Base-by-base conservation (phyloP, 495 filamentous ascomycete species). In the Friedmanniomyces simplex region DNA sequence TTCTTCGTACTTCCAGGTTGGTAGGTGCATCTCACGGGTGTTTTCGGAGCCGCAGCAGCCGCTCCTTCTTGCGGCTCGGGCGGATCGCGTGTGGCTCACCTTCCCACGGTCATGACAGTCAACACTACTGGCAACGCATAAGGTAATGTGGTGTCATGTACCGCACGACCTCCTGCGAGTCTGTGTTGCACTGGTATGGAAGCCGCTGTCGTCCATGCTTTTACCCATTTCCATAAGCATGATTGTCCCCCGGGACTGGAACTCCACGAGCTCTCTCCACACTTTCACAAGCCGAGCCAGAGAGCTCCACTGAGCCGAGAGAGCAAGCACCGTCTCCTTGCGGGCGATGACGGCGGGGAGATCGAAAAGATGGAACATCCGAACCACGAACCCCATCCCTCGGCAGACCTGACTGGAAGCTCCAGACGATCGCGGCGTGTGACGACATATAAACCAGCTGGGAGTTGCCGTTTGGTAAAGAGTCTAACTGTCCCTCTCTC, bases 231-330 rank as follows among this genome's bases (percentile, higher is more conserved):
- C n/a, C n/a, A n/a, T n/a, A n/a, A n/a, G n/a, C n/a, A n/a, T n/a
- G n/a, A n/a, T n/a, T n/a, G n/a, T n/a, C n/a, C 34, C 8, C 8
- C 14, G 43, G 6, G 43, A 47, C 21, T 14, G 6, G 25, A 49
- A 2, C 25, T 10, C n/a, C n/a, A n/a, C n/a, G n/a, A n/a, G n/a
- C 39, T 55, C 18, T 55, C 53, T 21, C 53, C 53, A 55, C 53
- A 55, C 22, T 39, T 30, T 55, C 53, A 54, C 37, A n/a, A 28
- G 39, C 53, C 22, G 14, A 39, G 41, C 11, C n/a, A n/a, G 4
- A 36, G n/a, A 54, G 37, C 52, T 55, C 53, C 53, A 55, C 39
- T 55, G 53, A 55, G 42, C 53, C 53, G 53, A 55, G 53, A 46
- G 13, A 48, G 22, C 39, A 53, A n/a, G n/a, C n/a, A n/a, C n/a